phyloP scores from a whole-genome alignment of 495 filamentous ascomycete species.

The Chaetomidium leptoderma region DNA sequence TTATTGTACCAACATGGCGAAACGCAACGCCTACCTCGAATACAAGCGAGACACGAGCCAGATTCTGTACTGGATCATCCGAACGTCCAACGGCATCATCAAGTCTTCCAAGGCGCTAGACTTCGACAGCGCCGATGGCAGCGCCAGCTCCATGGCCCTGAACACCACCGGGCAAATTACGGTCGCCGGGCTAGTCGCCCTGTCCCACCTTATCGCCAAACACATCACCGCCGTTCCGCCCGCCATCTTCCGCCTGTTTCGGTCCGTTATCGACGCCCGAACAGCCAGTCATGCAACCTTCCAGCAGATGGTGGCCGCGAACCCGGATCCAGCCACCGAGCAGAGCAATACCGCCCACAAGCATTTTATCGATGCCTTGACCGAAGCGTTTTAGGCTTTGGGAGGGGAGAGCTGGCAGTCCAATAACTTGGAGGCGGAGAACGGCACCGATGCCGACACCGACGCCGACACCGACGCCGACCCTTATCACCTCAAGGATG shows the following conservation, averaged over 20 bases:
- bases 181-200: slow-evolving; percentile 28
- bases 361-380: slow-evolving; percentile 38
- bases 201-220: slow-evolving; percentile 37
- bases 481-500: slow-evolving; percentile 22
- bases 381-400: slow-evolving; percentile 34
- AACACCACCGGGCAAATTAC: slow-evolving; percentile 28
- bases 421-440: not conserved
- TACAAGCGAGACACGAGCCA: slow-evolving; percentile 41
- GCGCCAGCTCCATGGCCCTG: too few relatives aligned
- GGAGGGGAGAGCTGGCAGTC: slow-evolving; percentile 28
- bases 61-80: slow-evolving; percentile 42
- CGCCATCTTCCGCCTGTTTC: slow-evolving; percentile 29
- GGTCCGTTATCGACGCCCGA: slow-evolving; percentile 31
- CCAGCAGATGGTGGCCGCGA: slow-evolving; percentile 29
- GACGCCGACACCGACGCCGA: too few relatives aligned
- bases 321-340: slow-evolving; percentile 37
- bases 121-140: too few relatives aligned
- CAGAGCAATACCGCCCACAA: slow-evolving; percentile 40
- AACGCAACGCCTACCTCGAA: slow-evolving; percentile 21
- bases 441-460: not conserved
- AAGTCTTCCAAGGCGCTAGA: not conserved
- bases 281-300: slow-evolving; percentile 21
- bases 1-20: too few relatives aligned
- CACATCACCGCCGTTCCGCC: slow-evolving; percentile 28
- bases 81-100: slow-evolving; percentile 34